Evolutionary conservation across 768 basidiomycete genomes (phyloP), one percentile per base, ranked within the genome.

Genomic region (Psilocybe cubensis): DNA sequence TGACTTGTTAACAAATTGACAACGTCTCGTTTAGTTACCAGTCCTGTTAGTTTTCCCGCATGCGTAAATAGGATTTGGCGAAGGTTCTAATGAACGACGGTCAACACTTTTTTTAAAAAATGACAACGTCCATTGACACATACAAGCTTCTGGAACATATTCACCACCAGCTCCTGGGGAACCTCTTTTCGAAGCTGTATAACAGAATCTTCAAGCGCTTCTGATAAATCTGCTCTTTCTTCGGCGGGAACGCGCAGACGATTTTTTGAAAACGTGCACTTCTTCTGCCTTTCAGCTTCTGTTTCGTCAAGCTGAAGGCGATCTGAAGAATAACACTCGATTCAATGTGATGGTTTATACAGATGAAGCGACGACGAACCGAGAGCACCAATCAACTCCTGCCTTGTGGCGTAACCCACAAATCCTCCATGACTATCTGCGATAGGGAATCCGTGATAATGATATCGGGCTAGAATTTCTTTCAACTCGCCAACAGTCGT

Each of bases 91-190:
- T n/a, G n/a, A n/a, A n/a, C n/a, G 9, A 25, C 21, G 18, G 12
- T 17, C n/a, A 9, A n/a, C n/a, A n/a, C n/a, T n/a, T n/a, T n/a
- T n/a, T n/a, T n/a, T n/a, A n/a, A n/a, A n/a, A n/a, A n/a, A n/a
- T n/a, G n/a, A n/a, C 5, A 41, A 21, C 10, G 12, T 45, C 12
- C 27, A 24, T 18, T 24, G 31, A 14, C 52, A 70, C 67, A 43
- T 53, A 86, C 89, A 68, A 91, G 70, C 72, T 85, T 88, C 69
- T 88, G 88, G 74, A 89, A 89, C 82, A 87, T 87, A 63, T 76
- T 82, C 24, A 89, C 87, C 12, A 89, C 85, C 9, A 88, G 74
- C 61, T 90, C 88, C 66, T 85, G 79, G 2, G 89, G 87, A 11
- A 87, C 84, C 59, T 88, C 86, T 66, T 87, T 84, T 31, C 86